Evolutionary conservation across 768 basidiomycete species (phyloP), one percentile per base, ranked within the genome.

Genomic region (Tulasnella sp.): DNA sequence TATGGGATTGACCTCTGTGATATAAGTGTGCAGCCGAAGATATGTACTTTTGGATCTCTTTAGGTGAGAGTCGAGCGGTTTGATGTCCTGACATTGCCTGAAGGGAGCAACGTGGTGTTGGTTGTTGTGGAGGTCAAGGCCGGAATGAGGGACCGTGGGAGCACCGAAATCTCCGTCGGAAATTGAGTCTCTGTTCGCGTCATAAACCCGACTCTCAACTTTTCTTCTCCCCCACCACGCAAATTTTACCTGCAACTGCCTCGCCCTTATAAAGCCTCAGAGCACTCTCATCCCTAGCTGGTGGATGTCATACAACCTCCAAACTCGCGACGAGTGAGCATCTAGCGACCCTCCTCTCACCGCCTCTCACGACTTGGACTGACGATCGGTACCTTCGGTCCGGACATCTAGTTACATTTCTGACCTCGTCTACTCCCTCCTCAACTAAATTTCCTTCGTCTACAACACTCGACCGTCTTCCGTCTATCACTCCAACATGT

Each of bases 401-500:
- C 22, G 35, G 35, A 16, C 62, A 32, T 63, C 42, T 42, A 94
- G 92, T 78, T 94, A 94, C 79, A 89, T 94, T 81, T 90, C 90
- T 80, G 92, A 94, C 84, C 89, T 93, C 79, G 90, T 94, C 67
- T 94, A 92, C 80, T 90, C 91, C 75, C 89, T 94, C 75, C 80
- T 81, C 76, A 82, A 80, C 65, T 77, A 82, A 74, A 74, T 63
- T 42, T 3, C 11, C 34, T 34, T 17, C 52, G 0, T 26, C 34
- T 17, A 68, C 16, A 52, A 8, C 44, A 67, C 44, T 66, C 70
- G 52, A 70, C 72, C 22, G 19, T 29, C 63, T 62, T 73, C 22
- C 29, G 59, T 37, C 62, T 34, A 26, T 16, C 26, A 7, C 22
- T 59, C 52, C 11, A 59, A 26, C 29, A 59, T 59, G 52, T 59